A percentile compares a stretch with the other conserved stretches of the same genome.
These are phyloP conservation scores for Annulohypoxylon nitens DNA, from an alignment of 495 filamentous ascomycete genomes.

Conservation along the genomic window DNA sequence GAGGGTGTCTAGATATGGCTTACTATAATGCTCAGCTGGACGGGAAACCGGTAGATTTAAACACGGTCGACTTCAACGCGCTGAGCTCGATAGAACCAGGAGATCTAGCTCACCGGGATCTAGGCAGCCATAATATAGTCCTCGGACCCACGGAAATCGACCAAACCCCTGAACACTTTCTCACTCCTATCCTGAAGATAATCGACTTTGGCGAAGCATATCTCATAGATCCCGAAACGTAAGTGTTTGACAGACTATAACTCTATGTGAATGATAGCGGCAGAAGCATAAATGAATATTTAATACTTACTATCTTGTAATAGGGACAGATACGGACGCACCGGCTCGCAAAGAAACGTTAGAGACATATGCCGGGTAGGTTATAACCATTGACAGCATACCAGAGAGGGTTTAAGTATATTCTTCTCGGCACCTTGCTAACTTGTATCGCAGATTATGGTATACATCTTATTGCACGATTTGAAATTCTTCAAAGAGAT, in stretches of 20 bases:
- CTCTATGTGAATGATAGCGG: background rate
- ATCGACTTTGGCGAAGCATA: constrained; percentile 30
- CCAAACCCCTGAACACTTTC: constrained; percentile 4
- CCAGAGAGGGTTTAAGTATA: no score
- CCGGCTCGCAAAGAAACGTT: constrained; percentile 15
- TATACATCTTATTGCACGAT: constrained; percentile 8
- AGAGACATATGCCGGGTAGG: constrained; percentile 19
- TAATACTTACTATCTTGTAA: background rate
- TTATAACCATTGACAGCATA: background rate
- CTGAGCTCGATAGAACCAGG: background rate
- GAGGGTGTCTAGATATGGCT: constrained; percentile 28
- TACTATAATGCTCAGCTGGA: constrained; percentile 14
- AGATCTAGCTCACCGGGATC: constrained; percentile 19
- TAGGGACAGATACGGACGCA: background rate
- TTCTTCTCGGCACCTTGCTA: background rate
- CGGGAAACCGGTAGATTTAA: constrained; percentile 3
- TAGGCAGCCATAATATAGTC: constrained; percentile 4
- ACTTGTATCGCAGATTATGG: constrained; percentile 10
- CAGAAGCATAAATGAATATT: background rate
- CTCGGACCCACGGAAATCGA: background rate
- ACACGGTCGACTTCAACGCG: background rate
- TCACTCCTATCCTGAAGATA: constrained; percentile 14
- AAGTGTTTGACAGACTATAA: background rate
- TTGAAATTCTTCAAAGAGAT: no score
- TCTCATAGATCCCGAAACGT: constrained; percentile 4